These are phyloP conservation scores for Hypoxylon lienhwacheense DNA, from an alignment of 495 filamentous ascomycete species.

Conservation along the genomic window DNA sequence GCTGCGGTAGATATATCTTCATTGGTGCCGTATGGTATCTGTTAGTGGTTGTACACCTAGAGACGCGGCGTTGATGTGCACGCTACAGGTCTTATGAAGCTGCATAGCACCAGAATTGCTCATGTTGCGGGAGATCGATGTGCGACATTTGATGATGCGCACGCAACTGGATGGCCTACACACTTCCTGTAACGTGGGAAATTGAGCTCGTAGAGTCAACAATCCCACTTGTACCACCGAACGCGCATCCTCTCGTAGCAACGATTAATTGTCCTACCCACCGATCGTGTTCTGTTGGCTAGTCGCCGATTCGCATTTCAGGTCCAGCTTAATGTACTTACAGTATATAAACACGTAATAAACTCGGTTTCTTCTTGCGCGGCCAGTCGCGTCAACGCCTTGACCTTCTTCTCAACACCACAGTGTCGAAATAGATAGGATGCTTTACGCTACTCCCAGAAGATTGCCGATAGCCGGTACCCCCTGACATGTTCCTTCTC, in stretches of 20 bases:
- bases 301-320: conserved; percentile 21
- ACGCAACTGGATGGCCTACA: conserved; percentile 15
- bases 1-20: conserved; percentile 4
- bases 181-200: conserved; percentile 28
- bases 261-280: conserved; percentile 37
- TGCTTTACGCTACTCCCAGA: neutral
- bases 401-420: conserved; percentile 4
- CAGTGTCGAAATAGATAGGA: neutral
- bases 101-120: conserved; percentile 28
- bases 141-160: conserved; percentile 31
- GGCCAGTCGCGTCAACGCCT: conserved; percentile 16
- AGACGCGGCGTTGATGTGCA: conserved; percentile 1
- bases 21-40: conserved; percentile 10
- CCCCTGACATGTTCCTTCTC: conserved; percentile 3
- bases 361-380: conserved; percentile 18
- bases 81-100: conserved; percentile 13
- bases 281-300: conserved; percentile 18
- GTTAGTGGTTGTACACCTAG: conserved; percentile 12
- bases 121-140: conserved; percentile 28
- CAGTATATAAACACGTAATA: conserved; percentile 28
- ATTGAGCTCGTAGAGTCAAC: conserved; percentile 26
- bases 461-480: neutral
- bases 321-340: too few species aligned
- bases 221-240: conserved; percentile 21
- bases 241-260: conserved; percentile 23